Base-by-base conservation (phyloP, 805 yeast species). In the Kodamaea hsintzibuensis region DNA sequence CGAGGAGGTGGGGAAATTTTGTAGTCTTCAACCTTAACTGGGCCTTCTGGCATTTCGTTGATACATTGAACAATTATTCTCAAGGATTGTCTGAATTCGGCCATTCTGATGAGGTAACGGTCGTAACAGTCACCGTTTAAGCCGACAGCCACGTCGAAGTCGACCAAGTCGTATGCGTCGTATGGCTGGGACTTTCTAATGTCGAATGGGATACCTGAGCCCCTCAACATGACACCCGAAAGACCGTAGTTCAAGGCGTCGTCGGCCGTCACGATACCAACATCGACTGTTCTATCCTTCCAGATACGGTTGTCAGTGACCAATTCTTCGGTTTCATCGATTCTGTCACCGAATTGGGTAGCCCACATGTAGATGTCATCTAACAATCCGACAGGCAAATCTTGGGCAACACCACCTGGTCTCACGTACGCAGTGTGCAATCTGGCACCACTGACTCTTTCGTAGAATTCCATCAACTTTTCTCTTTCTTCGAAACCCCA, bases 311-410 rank as follows among this genome's bases (percentile, higher is more conserved):
- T 90, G 68, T 89, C 96, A 48, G 96, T 89, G 60, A 87, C 80
- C 75, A 90, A 81, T 74, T 90, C 96, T 76, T 90, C 96, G 58
- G 88, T 85, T 73, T 90, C 96, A 71, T 90, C 96, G 61, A 90
- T 74, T 77, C 96, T 84, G 76, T 90, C 96, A 68, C 96, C 96
- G 62, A 90, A 90, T 77, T 90, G 96, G 19, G 96, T 90, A 53
- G 96, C 96, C 96, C 96, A 90, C 93, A 89, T 89, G 73, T 88
- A 90, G 60, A 90, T 90, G 69, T 90, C 96, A 71, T 90, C 96
- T 63, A 90, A 81, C 66, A 90, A 71, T 50, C 96, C 96, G 42
- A 83, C 86, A 22, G 96, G 96, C 56, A 90, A 72, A 74, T 90
- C 96, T 73, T 88, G 96, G 17, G 93, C 76, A 16, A 90, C 96